These are phyloP conservation scores for Botrytis sinoallii DNA, from an alignment of 2,329 filamentous ascomycete species.

Conservation along the genomic window DNA sequence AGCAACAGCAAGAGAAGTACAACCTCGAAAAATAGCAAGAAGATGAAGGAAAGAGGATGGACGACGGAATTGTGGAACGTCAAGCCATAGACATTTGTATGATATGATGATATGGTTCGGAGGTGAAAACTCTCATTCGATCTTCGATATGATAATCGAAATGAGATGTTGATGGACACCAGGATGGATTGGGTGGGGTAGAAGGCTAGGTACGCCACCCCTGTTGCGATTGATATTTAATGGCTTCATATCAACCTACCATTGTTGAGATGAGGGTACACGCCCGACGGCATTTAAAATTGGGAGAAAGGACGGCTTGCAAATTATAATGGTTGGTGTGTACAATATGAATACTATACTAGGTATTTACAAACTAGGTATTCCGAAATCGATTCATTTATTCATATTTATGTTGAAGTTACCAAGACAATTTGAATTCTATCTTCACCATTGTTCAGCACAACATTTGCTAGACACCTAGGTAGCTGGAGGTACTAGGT, in stretches of 20 bases:
- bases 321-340: conserved; percentile 9
- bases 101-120: not conserved
- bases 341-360: not conserved
- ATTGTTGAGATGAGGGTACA: conserved; percentile 4
- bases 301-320: not conserved
- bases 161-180: not conserved
- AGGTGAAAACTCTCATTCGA: not conserved
- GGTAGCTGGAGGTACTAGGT: not conserved
- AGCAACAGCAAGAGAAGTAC: conserved; percentile 47
- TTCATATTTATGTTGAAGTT: not conserved
- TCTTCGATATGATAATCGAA: not conserved
- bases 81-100: conserved; percentile 23
- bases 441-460: too few species aligned
- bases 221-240: conserved; percentile 9
- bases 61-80: conserved; percentile 57
- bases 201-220: conserved; percentile 7
- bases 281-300: not conserved
- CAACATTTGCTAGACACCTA: not conserved
- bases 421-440: not conserved
- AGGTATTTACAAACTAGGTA: not conserved
- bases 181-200: conserved; percentile 9
- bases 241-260: conserved; percentile 4
- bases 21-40: conserved; percentile 50
- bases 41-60: conserved; percentile 60
- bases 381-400: not conserved